Conservation (phyloP, 768 basidiomycete genomes). For the Neoboletus brunneissimus region DNA sequence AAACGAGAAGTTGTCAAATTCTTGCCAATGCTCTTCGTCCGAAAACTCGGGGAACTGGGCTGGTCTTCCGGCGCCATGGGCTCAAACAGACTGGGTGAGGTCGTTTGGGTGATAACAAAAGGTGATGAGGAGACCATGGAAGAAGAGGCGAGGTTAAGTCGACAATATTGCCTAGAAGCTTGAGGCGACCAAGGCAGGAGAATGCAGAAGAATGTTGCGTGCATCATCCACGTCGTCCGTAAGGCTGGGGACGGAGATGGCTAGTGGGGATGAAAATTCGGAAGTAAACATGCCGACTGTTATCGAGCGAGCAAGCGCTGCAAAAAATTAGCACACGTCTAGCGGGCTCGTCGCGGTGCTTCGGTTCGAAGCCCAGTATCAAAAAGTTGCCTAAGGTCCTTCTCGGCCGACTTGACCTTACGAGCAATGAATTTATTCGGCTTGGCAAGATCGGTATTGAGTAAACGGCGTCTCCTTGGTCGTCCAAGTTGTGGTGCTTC, state of each 20-base stretch:
- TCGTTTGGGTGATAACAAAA: not conserved
- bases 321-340: not conserved
- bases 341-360: not conserved
- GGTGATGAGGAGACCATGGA: not conserved
- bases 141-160: no score
- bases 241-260: not conserved
- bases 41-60: no score
- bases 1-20: no score
- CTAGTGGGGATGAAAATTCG: not conserved
- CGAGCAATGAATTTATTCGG: not conserved
- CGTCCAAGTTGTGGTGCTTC: not conserved
- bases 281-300: not conserved
- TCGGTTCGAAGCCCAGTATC: not conserved
- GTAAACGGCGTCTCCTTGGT: not conserved
- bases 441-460: not conserved
- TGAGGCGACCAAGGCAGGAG: not conserved
- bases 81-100: no score
- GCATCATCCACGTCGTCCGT: not conserved
- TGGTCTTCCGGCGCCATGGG: no score
- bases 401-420: not conserved
- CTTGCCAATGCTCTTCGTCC: no score
- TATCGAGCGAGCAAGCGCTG: not conserved
- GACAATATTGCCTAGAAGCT: not conserved
- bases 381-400: not conserved
- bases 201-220: not conserved